phyloP scores from a whole-genome alignment of 148 eudicot genomes.

The Linanthus parryae region DNA sequence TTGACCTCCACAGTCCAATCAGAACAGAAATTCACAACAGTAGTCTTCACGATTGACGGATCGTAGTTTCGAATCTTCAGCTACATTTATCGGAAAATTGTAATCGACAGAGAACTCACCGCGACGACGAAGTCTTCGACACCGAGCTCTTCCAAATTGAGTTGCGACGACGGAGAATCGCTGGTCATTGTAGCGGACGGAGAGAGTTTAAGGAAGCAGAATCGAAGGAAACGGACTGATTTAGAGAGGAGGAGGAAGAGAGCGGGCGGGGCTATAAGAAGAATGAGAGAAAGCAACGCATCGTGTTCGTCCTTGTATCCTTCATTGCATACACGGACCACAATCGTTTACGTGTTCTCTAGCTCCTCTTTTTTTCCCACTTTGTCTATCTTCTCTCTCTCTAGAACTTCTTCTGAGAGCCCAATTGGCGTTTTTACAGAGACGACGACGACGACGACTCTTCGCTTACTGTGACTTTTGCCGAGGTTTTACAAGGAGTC shows the following conservation, averaged over 20 bases:
- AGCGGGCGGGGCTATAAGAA: background rate
- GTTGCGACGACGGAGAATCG: constrained; percentile 19
- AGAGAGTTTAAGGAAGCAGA: background rate
- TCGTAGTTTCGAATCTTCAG: background rate
- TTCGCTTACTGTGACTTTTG: no score
- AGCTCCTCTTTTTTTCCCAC: constrained; percentile 8
- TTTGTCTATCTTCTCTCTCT: no score
- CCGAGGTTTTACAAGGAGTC: no score
- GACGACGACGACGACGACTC: no score
- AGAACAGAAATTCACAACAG: background rate
- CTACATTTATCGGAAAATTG: background rate
- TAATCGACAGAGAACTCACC: constrained; percentile 30
- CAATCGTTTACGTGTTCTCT: constrained; percentile 55
- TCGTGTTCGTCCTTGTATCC: constrained; percentile 49
- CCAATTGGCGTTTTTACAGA: no score
- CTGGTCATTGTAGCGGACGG: constrained; percentile 26
- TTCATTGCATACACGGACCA: constrained; percentile 56
- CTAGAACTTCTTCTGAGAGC: no score
- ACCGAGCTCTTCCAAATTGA: constrained; percentile 42
- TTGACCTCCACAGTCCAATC: background rate
- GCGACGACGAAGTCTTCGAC: constrained; percentile 72
- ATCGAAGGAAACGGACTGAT: background rate
- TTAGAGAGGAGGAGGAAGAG: background rate
- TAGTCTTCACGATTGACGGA: background rate
- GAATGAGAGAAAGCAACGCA: background rate